Evolutionary conservation across 2,329 filamentous ascomycete species (phyloP), one percentile per base, ranked within the genome.

Genomic region (Pestalotiopsis sp.): DNA sequence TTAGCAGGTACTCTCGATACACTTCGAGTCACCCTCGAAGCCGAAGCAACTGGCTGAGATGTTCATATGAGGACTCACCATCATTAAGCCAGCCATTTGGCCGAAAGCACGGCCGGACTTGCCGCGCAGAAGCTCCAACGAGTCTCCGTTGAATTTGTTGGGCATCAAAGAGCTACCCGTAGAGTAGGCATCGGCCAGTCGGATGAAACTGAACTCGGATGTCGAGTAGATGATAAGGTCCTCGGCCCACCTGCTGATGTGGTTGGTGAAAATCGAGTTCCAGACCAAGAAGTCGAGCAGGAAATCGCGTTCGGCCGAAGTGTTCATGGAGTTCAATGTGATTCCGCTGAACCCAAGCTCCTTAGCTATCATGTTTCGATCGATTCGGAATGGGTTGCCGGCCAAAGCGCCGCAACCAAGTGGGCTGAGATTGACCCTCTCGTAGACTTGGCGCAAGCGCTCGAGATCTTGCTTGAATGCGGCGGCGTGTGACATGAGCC

Each of bases 151-250:
- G 85, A 94, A 94, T 87, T 95, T 95, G 14, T 65, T 31, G 23
- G 64, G 64, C 64, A 65, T 65, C 20, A 65, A 65, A 58, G n/a
- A 91, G 72, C 89, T 92, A 52, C 92, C 92, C 1, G 93, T 95
- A 4, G 88, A 90, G 81, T 95, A 96, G 0, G 93, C 92, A 76
- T 95, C 93, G 6, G 93, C 92, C 52, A 95, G 81, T 70, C 88
- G 86, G 55, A 95, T 88, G 76, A 93, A 95, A 31, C 90, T 89
- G 76, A 94, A 95, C 78, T 95, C 92, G 71, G 89, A 84, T 25
- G 90, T 89, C 52, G 88, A 91, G 84, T 94, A 95, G 76, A 97
- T 88, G 81, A 97, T 97, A 69, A 97, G 83, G 77, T 97, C 94
- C 81, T 97, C 93, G 3, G 91, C 88, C 90, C 92, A 95, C 67